Conservation (phyloP, 768 basidiomycete species). For the Trametes elegans region DNA sequence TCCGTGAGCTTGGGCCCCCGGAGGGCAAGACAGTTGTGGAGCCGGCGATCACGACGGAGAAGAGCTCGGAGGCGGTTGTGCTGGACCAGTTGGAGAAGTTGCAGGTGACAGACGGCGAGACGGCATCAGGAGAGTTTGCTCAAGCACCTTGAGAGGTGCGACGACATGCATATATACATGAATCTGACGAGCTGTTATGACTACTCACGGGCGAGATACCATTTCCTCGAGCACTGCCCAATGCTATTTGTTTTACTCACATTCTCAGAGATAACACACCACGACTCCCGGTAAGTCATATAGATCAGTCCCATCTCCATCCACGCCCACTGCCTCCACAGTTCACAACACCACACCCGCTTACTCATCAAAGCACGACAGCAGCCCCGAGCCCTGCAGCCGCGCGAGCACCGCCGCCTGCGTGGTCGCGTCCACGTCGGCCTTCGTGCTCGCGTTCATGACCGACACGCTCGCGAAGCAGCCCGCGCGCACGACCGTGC, state of each 20-base stretch:
- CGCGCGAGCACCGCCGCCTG: slow-evolving; percentile 40
- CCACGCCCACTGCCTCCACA: no score
- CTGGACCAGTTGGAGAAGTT: not conserved
- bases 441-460: slow-evolving; percentile 39
- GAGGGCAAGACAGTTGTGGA: no score
- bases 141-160: not conserved
- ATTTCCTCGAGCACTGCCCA: not conserved
- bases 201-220: slow-evolving; percentile 2
- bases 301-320: not conserved
- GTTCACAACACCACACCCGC: not conserved
- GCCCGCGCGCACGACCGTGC: slow-evolving; percentile 36
- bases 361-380: slow-evolving; percentile 10
- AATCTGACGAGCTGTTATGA: no score
- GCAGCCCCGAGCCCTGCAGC: slow-evolving; percentile 21
- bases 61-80: not conserved
- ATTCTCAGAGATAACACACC: not conserved
- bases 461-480: slow-evolving; percentile 44
- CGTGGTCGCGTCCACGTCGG: slow-evolving; percentile 41
- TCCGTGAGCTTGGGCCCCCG: not conserved
- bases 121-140: not conserved
- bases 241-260: not conserved
- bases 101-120: not conserved
- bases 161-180: no score
- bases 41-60: not conserved
- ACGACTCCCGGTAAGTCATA: not conserved